These are phyloP conservation scores for Raffaelea arxii DNA, from an alignment of 2,329 filamentous ascomycete species.

Conservation along the genomic window DNA sequence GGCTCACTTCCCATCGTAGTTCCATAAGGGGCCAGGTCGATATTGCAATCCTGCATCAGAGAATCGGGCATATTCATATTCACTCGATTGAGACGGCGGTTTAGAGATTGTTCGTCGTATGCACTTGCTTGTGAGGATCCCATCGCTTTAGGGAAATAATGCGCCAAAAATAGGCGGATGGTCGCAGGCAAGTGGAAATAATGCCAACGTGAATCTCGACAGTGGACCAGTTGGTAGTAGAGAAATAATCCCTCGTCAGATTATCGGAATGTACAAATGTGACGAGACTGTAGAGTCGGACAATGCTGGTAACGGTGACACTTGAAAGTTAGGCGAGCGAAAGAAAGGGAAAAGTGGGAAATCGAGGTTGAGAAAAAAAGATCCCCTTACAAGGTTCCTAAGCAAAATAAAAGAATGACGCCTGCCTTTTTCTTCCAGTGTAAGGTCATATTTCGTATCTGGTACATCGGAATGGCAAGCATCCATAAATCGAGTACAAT, in stretches of 20 bases:
- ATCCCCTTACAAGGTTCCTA: constrained; percentile 27
- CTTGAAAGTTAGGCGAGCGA: constrained; percentile 6
- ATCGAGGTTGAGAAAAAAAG: not conserved
- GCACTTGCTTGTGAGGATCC: constrained; percentile 6
- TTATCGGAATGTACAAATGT: constrained; percentile 18
- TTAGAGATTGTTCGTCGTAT: not conserved
- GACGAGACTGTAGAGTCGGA: constrained; percentile 20
- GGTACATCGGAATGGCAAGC: constrained; percentile 37
- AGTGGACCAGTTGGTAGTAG: constrained; percentile 22
- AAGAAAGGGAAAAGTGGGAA: not conserved
- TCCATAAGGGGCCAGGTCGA: too few relatives aligned
- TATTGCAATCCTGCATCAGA: too few relatives aligned
- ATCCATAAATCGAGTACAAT: constrained; percentile 44
- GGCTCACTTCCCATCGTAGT: too few relatives aligned
- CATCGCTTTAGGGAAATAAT: constrained; percentile 16
- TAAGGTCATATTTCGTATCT: constrained; percentile 28
- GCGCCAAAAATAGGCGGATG: constrained; percentile 19
- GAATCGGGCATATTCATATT: too few relatives aligned
- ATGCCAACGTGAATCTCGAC: constrained; percentile 24
- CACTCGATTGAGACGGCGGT: not conserved
- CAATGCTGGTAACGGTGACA: constrained; percentile 23
- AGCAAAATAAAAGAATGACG: constrained; percentile 34
- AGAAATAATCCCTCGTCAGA: constrained; percentile 19
- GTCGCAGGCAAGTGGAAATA: constrained; percentile 24
- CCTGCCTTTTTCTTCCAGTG: constrained; percentile 37